Conservation (phyloP, 768 basidiomycete genomes). For the Neoboletus brunneissimus region DNA sequence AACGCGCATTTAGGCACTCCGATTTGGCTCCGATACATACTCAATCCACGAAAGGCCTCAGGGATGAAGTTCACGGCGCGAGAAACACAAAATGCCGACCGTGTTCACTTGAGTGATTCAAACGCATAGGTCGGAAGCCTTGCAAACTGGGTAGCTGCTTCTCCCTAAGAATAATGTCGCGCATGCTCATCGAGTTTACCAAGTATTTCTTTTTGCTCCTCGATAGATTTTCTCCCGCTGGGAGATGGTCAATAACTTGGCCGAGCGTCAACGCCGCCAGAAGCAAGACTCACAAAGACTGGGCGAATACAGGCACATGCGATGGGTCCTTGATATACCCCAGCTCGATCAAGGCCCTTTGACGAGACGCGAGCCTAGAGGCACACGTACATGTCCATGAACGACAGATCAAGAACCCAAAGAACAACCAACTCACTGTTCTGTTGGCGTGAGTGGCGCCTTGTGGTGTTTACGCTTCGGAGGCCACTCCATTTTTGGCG, state of each 20-base stretch:
- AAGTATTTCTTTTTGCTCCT: constrained; percentile 44
- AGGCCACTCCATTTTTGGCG: constrained; percentile 56
- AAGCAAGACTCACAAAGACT: constrained; percentile 53
- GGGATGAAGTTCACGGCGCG: background rate
- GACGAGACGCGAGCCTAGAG: constrained; percentile 50
- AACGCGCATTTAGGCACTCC: background rate
- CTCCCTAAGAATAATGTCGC: constrained; percentile 5
- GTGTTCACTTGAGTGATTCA: background rate
- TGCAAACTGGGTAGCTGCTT: background rate
- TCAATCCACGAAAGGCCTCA: background rate
- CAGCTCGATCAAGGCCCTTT: constrained; percentile 59
- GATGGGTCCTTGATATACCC: constrained; percentile 53
- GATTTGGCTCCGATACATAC: background rate
- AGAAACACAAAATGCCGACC: too few species aligned
- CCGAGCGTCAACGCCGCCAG: background rate
- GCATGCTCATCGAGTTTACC: constrained; percentile 39
- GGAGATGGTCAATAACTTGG: constrained; percentile 3
- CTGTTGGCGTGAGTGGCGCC: constrained; percentile 42
- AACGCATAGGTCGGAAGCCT: background rate
- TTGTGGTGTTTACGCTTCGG: constrained; percentile 60
- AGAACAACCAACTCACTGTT: constrained; percentile 44
- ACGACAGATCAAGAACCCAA: background rate
- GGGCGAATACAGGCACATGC: constrained; percentile 58
- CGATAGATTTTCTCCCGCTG: constrained; percentile 40
- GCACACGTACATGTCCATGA: background rate